Evolutionary conservation across 2,329 filamentous ascomycete species (phyloP), one percentile per base, ranked within the genome.

Genomic region (Xylaria sp.): DNA sequence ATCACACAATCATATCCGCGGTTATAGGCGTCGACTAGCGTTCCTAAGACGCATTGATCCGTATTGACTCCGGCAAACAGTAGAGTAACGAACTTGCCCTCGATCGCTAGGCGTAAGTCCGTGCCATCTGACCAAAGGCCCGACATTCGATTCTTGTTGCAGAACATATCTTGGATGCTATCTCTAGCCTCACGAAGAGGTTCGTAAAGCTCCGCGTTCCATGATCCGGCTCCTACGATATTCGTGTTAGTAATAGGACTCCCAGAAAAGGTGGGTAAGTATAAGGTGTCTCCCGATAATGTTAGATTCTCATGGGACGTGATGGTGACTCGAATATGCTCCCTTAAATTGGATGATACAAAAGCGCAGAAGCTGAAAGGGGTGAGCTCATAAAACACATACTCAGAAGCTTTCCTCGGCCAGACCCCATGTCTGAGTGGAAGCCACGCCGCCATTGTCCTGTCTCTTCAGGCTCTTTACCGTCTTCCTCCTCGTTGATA

Each of bases 41-140:
- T 89, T 0, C 86, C 86, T 25, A 85, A 81, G 8, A 90, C 87
- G 74, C 88, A 89, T 75, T 89, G 87, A 77, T 90, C 87, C 2
- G 87, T 89, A 73, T 90, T 90, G 13, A 89, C 87, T 0, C 88
- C 88, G 0, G 85, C 79, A 70, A 90, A 89, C 23, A 90, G 73
- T 54, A 89, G 74, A 5, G 86, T 89, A 54, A 81, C 67, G 31
- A 69, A 70, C 18, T 72, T 65, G 34, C 57, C 61, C 3, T 46
- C 55, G 3, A 75, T 44, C 7, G 50, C 70, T 28, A 67, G 59
- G 31, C 56, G 66, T 6, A 86, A 78, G 8, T 81, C 79, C 54
- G 84, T 84, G 12, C 75, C 75, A 9, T 77, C 73, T 28, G 80
- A 81, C 85, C 87, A 89, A 58, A 90, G 78, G 2, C 87, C 88